Conservation (phyloP, 2,329 filamentous ascomycete species). For the Lecanicillium sp. region DNA sequence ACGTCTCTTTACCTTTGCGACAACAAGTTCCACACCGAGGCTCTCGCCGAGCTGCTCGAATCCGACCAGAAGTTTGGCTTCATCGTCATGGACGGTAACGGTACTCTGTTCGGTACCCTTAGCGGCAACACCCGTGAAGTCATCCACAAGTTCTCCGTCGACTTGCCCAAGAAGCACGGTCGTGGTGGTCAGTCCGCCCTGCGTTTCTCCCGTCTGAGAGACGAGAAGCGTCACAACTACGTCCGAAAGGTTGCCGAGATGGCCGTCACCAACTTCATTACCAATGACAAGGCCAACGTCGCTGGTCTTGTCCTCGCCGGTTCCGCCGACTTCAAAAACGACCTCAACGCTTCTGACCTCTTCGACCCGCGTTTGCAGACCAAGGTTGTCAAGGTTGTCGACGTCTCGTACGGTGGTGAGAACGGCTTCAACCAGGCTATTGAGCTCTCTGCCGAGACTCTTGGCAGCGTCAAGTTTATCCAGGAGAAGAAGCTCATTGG, state of each 20-base stretch:
- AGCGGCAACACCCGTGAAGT: constrained; percentile 96
- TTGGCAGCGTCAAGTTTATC: constrained; percentile 99
- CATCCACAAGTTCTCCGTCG: constrained; percentile 96
- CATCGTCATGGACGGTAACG: constrained; percentile 99
- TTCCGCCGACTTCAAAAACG: constrained; percentile 99
- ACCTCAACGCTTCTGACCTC: constrained; percentile 93
- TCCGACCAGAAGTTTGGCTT: constrained; percentile 99
- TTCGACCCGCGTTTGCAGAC: constrained; percentile 85
- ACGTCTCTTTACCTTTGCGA: constrained; percentile 98
- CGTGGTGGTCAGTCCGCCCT: constrained; percentile 99
- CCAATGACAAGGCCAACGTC: constrained; percentile 96
- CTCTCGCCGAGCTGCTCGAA: constrained; percentile 91
- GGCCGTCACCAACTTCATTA: constrained; percentile 98
- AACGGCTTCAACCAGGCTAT: constrained; percentile 99
- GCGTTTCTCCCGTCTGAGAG: constrained; percentile 97
- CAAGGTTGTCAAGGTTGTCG: constrained; percentile 99
- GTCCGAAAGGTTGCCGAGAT: constrained; percentile 97
- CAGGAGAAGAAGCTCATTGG: constrained; percentile 99
- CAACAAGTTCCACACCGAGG: constrained; percentile 99
- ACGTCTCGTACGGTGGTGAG: constrained; percentile 97
- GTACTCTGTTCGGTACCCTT: constrained; percentile 90
- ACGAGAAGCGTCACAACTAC: constrained; percentile 99
- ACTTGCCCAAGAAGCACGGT: constrained; percentile 99
- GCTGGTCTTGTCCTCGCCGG: constrained; percentile 91
- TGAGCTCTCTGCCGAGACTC: constrained; percentile 86